These are phyloP conservation scores for Penicillium sp. DNA, from an alignment of 2,329 filamentous ascomycete genomes.

Conservation along the genomic window DNA sequence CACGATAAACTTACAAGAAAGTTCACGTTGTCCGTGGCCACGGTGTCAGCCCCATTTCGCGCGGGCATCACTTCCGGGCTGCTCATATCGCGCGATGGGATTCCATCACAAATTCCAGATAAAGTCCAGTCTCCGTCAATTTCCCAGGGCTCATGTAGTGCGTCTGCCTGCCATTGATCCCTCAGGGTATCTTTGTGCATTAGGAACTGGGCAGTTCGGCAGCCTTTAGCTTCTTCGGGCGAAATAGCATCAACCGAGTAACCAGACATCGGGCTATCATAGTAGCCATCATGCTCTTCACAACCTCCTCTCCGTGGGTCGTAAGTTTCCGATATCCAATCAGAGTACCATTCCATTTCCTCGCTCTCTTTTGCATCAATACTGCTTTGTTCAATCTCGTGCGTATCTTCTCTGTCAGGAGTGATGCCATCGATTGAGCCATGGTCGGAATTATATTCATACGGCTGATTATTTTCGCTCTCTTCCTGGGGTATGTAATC, in stretches of 20 bases:
- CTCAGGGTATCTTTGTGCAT: conserved; percentile 2
- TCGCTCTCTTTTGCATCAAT: not conserved
- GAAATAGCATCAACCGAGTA: conserved; percentile 14
- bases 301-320: not conserved
- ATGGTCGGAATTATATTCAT: conserved; percentile 11
- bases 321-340: conserved; percentile 3
- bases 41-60: not conserved
- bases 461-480: not conserved
- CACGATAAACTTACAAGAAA: conserved; percentile 2
- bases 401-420: not conserved
- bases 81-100: conserved; percentile 8
- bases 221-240: conserved; percentile 14
- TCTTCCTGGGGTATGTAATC: not conserved
- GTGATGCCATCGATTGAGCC: not conserved
- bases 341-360: not conserved
- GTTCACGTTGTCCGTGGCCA: conserved; percentile 7
- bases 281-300: not conserved
- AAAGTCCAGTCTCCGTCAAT: conserved; percentile 12
- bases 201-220: conserved; percentile 17
- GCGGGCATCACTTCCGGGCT: not conserved
- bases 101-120: conserved; percentile 15
- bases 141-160: conserved; percentile 11
- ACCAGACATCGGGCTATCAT: not conserved
- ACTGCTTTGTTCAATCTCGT: not conserved
- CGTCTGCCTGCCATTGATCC: not conserved